A percentile compares a stretch with the other conserved stretches of the same genome.
phyloP scores from a whole-genome alignment of 2,329 filamentous ascomycete species.

The Pseudogymnoascus sp. region DNA sequence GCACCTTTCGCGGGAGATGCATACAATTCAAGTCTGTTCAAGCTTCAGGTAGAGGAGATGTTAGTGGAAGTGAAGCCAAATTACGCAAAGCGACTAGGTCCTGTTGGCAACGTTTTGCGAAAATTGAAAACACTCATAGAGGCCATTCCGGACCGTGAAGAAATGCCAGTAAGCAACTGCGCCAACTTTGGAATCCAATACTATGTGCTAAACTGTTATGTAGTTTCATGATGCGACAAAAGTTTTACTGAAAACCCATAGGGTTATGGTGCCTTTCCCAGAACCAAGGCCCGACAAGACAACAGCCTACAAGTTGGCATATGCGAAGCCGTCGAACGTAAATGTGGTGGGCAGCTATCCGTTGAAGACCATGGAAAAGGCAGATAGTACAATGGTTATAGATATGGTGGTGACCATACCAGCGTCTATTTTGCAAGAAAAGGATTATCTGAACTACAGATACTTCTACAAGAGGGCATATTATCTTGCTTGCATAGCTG shows the following conservation, averaged over 20 bases:
- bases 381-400: slow-evolving; percentile 52
- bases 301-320: slow-evolving; percentile 75
- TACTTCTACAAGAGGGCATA: slow-evolving; percentile 95
- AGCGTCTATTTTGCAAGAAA: slow-evolving; percentile 72
- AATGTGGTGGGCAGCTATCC: slow-evolving; percentile 89
- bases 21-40: slow-evolving; percentile 63
- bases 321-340: slow-evolving; percentile 66
- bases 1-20: slow-evolving; percentile 37
- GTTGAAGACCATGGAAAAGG: slow-evolving; percentile 65
- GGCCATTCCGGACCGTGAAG: slow-evolving; percentile 43
- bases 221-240: slow-evolving; percentile 64
- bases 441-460: slow-evolving; percentile 86
- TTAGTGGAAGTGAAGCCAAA: slow-evolving; percentile 51
- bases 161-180: slow-evolving; percentile 36
- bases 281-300: slow-evolving; percentile 70
- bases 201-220: not conserved
- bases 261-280: slow-evolving; percentile 75
- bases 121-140: slow-evolving; percentile 53
- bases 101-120: slow-evolving; percentile 48
- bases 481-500: slow-evolving; percentile 77
- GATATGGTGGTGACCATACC: slow-evolving; percentile 91
- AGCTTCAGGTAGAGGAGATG: slow-evolving; percentile 60
- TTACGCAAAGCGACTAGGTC: slow-evolving; percentile 49
- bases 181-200: slow-evolving; percentile 1
- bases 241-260: slow-evolving; percentile 60